Evolutionary conservation across 139 green algal genomes (phyloP), one percentile per base, ranked within the genome.

Genomic region (Asterochloris sp.): DNA sequence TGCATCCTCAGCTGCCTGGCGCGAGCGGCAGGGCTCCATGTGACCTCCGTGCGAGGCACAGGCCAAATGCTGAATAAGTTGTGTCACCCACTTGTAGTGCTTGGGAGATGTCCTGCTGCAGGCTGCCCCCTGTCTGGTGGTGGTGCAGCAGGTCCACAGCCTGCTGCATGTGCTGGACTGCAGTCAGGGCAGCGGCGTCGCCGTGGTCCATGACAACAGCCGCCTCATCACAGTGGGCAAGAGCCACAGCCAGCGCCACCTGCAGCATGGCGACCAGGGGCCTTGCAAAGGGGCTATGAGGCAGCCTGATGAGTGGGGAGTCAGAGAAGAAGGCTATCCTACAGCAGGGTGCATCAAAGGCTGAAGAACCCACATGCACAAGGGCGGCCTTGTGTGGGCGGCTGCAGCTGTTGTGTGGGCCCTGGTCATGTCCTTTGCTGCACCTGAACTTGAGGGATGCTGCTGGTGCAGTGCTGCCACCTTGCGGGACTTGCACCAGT

Each of bases 211-310:
- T 26, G 26, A 13, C 24, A 28, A 74, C 69, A 21, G 77, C 77
- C 21, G 77, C 77, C 24, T n/a, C 47, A 64, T 81, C 77, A 17
- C 77, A 81, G 15, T 73, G 63, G 14, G 28, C 77, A 1, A 74
- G 63, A 21, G 77, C 77, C 27, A 81, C n/a, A 16, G 77, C 77
- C 27, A 81, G 27, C 8, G 77, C 77, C 14, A 81, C 77, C 8
- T 81, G 62, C 63, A 21, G 19, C 21, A 23, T 23, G 17, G 17
- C 19, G 19, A 21, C 66, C 66, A 26, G 19, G 19, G 17, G 66
- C 66, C 17, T 21, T 21, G 66, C 66, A 71, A 2, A 23, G 66
- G 17, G 66, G 66, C 17, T 26, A 4, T 2, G 66, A 71, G 19
- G 66, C 66, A 26, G 66, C 66, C 4, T 21, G 66, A 26, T 21